Conservation (phyloP, 352 stramenopile species). For the Phytophthora pluvialis region DNA sequence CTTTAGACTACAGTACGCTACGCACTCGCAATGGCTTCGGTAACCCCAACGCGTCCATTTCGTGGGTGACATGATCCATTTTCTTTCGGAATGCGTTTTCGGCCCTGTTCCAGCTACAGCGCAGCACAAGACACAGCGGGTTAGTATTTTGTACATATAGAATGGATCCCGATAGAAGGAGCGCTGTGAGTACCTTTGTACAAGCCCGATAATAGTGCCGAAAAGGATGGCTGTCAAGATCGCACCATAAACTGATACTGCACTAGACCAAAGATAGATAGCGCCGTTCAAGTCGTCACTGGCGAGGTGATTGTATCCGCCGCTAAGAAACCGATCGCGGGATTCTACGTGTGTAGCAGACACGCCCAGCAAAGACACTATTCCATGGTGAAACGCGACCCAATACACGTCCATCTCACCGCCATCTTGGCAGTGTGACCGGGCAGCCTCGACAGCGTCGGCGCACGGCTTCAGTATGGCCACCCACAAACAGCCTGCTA, state of each 20-base stretch:
- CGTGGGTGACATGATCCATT: slow-evolving; percentile 71
- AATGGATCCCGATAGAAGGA: too few species aligned
- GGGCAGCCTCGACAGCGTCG: slow-evolving; percentile 23
- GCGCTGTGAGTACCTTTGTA: slow-evolving; percentile 46
- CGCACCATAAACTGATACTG: slow-evolving; percentile 51
- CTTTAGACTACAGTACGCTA: background rate
- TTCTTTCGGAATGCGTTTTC: slow-evolving; percentile 76
- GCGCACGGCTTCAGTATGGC: slow-evolving; percentile 55
- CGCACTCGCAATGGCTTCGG: slow-evolving; percentile 57
- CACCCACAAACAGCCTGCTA: slow-evolving; percentile 66
- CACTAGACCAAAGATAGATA: slow-evolving; percentile 53
- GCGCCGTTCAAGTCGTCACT: slow-evolving; percentile 24
- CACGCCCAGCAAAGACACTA: slow-evolving; percentile 59
- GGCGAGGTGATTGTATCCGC: slow-evolving; percentile 38
- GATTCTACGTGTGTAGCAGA: slow-evolving; percentile 54
- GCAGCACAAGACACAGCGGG: background rate
- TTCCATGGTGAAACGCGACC: slow-evolving; percentile 62
- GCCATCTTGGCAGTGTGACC: slow-evolving; percentile 37
- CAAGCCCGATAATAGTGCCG: slow-evolving; percentile 63
- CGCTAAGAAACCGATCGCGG: slow-evolving; percentile 55
- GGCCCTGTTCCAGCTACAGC: slow-evolving; percentile 57
- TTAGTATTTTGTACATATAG: too few species aligned
- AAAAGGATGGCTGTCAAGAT: slow-evolving; percentile 58
- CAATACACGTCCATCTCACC: slow-evolving; percentile 59
- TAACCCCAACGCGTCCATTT: slow-evolving; percentile 69